Evolutionary conservation across 2,329 filamentous ascomycete genomes (phyloP).

Genomic region (Neofusicoccum umdonicola): DNA sequence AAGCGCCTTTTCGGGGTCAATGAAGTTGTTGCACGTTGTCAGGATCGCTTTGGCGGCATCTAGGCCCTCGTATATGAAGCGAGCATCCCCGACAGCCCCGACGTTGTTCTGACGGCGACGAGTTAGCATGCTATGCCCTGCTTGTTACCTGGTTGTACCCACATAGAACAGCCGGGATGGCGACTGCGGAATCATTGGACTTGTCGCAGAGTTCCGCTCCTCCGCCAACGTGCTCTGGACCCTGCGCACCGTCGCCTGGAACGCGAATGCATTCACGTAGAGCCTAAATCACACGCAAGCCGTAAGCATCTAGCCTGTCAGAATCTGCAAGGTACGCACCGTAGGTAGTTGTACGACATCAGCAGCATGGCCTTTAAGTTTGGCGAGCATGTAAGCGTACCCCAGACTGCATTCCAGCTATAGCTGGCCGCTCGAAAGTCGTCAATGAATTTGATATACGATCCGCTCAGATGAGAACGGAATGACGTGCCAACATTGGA

Average conservation of each 20-base stretch:
- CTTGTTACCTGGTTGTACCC: background rate
- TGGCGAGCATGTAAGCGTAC: conserved; percentile 50
- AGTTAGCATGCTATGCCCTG: background rate
- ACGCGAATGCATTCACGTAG: conserved; percentile 74
- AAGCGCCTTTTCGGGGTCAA: conserved; percentile 46
- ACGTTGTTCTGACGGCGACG: conserved; percentile 45
- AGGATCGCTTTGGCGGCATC: conserved; percentile 50
- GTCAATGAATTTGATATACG: conserved; percentile 73
- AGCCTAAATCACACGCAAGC: conserved; percentile 33
- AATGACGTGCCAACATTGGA: conserved; percentile 68
- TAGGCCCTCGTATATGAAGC: conserved; percentile 51
- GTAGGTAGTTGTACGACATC: conserved; percentile 69
- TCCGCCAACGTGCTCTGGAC: conserved; percentile 4
- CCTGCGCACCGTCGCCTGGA: conserved; percentile 63
- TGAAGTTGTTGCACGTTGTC: conserved; percentile 51
- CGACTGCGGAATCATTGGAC: conserved; percentile 32
- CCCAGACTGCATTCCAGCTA: conserved; percentile 67
- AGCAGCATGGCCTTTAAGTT: conserved; percentile 66
- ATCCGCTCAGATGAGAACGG: conserved; percentile 67
- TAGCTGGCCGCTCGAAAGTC: conserved; percentile 68
- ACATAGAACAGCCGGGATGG: conserved; percentile 42
- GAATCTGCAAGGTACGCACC: conserved; percentile 26
- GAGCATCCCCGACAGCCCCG: conserved; percentile 47
- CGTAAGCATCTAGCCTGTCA: background rate
- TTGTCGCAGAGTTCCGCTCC: conserved; percentile 5